A percentile compares a stretch with the other conserved stretches of the same genome.
These are phyloP conservation scores for Thermothelomyces thermophilus DNA, from an alignment of 2,329 filamentous ascomycete genomes.

Conservation along the genomic window DNA sequence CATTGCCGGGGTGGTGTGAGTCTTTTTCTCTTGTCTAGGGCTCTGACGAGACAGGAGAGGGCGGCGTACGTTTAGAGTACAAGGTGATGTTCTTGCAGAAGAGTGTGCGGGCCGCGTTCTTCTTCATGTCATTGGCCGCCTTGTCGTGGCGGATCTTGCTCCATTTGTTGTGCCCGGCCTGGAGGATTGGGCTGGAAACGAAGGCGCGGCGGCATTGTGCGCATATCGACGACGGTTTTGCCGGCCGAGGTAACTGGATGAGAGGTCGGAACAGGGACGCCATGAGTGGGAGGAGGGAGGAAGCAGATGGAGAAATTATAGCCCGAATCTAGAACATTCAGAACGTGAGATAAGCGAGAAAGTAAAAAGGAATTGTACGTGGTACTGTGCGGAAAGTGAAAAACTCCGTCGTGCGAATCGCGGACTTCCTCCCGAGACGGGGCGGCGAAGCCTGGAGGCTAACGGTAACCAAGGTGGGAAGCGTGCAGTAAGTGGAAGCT, in stretches of 20 bases:
- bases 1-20: slow-evolving; percentile 8
- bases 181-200: slow-evolving; percentile 36
- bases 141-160: slow-evolving; percentile 96
- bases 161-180: slow-evolving; percentile 85
- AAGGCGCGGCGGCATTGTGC: slow-evolving; percentile 44
- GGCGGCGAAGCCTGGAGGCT: no score
- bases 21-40: slow-evolving; percentile 14
- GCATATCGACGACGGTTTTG: slow-evolving; percentile 32
- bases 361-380: background rate
- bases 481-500: background rate
- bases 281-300: slow-evolving; percentile 9
- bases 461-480: background rate
- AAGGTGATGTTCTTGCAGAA: slow-evolving; percentile 68
- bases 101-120: slow-evolving; percentile 61
- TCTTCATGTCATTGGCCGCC: slow-evolving; percentile 73
- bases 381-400: background rate
- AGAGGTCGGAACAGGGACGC: slow-evolving; percentile 16
- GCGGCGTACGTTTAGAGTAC: slow-evolving; percentile 61
- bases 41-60: background rate
- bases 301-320: background rate
- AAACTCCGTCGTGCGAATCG: no score
- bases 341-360: no score
- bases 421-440: no score
- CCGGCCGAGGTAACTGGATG: slow-evolving; percentile 12
- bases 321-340: background rate